Conservation (phyloP, 345 rosid species). For the Eucalyptus sp. region DNA sequence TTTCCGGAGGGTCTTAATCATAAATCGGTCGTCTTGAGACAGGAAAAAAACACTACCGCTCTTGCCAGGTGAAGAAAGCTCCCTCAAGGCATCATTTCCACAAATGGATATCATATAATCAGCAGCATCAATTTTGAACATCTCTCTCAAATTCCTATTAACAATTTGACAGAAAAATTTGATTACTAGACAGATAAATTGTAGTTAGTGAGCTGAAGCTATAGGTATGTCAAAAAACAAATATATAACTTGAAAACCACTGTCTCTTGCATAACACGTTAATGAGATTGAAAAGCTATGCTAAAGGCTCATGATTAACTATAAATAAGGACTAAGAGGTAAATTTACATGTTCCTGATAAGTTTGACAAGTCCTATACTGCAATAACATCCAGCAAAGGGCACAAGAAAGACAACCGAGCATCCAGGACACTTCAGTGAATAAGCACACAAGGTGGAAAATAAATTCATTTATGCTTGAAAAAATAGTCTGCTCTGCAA, state of each 20-base stretch:
- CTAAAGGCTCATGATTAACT: neutral
- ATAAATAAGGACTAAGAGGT: neutral
- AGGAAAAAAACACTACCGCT: slow-evolving; percentile 93
- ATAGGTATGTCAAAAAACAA: neutral
- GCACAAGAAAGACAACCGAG: neutral
- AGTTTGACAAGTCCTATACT: neutral
- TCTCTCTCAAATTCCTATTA: slow-evolving; percentile 84
- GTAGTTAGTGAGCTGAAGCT: neutral
- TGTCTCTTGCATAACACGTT: neutral
- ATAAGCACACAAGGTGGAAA: neutral
- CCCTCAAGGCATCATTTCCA: slow-evolving; percentile 93
- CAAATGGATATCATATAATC: slow-evolving; percentile 99
- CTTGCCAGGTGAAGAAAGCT: slow-evolving; percentile 98
- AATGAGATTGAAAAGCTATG: neutral
- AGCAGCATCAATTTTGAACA: slow-evolving; percentile 99
- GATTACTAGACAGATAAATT: neutral
- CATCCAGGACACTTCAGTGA: neutral
- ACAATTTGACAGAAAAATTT: neutral
- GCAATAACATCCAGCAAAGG: neutral
- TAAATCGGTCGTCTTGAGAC: slow-evolving; percentile 96
- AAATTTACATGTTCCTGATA: neutral
- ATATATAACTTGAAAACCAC: neutral
- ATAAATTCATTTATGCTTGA: neutral
- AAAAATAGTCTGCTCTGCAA: neutral
- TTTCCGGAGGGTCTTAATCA: slow-evolving; percentile 96